These are phyloP conservation scores for Achlya hypogyna DNA, from an alignment of 352 stramenopile genomes.

Conservation along the genomic window DNA sequence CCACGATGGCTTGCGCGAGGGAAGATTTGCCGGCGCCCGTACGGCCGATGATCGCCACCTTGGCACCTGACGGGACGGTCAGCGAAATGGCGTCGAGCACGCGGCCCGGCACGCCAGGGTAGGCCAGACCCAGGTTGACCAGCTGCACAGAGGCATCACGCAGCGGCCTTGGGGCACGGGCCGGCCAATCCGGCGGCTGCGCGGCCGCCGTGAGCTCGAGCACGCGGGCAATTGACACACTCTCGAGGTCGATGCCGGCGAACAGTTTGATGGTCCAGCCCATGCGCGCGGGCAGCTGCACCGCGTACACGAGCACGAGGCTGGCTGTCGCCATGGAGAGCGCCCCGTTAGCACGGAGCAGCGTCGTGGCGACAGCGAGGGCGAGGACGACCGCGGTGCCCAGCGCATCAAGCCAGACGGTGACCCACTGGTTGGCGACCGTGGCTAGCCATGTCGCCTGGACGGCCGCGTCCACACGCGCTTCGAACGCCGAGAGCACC, in stretches of 20 bases:
- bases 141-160: neutral
- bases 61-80: constrained; percentile 1
- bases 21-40: constrained; percentile 27
- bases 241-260: constrained; percentile 9
- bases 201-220: neutral
- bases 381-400: neutral
- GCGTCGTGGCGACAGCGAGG: neutral
- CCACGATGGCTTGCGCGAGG: constrained; percentile 22
- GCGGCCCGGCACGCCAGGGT: neutral
- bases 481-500: neutral
- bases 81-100: constrained; percentile 19
- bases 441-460: neutral
- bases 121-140: neutral
- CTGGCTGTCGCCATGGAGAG: neutral
- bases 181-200: neutral
- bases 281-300: constrained; percentile 5
- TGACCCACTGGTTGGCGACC: constrained; percentile 23
- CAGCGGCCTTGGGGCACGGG: neutral
- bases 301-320: constrained; percentile 8
- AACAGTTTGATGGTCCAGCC: constrained; percentile 16
- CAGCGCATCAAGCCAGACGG: constrained; percentile 22
- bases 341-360: neutral
- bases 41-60: constrained; percentile 24
- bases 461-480: constrained; percentile 12
- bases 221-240: constrained; percentile 8